Evolutionary conservation across 177 flowering plant species (phyloP).

Genomic region (Tripterygium wilfordii): DNA sequence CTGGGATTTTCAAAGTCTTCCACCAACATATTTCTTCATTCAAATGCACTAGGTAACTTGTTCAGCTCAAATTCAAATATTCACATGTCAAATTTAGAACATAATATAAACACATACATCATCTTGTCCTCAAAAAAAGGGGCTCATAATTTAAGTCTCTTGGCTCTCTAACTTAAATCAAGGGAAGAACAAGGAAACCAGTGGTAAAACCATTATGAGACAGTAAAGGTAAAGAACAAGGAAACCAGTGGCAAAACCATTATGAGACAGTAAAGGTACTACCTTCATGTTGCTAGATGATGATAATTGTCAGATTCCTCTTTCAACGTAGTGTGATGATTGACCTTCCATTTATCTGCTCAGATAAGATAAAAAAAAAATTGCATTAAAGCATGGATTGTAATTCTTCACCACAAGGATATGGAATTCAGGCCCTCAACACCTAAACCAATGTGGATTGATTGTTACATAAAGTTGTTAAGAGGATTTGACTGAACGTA

Average conservation of each 20-base stretch:
- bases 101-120: not conserved
- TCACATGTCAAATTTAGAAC: constrained; percentile 11
- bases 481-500: constrained; percentile 9
- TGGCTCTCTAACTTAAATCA: not conserved
- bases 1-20: constrained; percentile 4
- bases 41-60: constrained; percentile 16
- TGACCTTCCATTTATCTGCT: constrained; percentile 7
- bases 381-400: no score
- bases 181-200: not conserved
- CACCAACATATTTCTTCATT: constrained; percentile 1
- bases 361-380: not conserved
- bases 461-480: constrained; percentile 10
- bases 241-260: no score
- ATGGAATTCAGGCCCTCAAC: no score
- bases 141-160: not conserved
- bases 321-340: constrained; percentile 9
- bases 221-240: no score
- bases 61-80: constrained; percentile 13
- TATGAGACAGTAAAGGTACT: no score
- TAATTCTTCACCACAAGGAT: no score
- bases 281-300: not conserved
- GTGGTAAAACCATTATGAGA: constrained; percentile 2
- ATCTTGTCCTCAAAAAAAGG: constrained; percentile 1
- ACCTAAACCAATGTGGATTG: constrained; percentile 1
- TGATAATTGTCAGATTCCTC: constrained; percentile 8